These are phyloP conservation scores for Sporothrix mexicana DNA, from an alignment of 2,329 filamentous ascomycete species.

Conservation along the genomic window DNA sequence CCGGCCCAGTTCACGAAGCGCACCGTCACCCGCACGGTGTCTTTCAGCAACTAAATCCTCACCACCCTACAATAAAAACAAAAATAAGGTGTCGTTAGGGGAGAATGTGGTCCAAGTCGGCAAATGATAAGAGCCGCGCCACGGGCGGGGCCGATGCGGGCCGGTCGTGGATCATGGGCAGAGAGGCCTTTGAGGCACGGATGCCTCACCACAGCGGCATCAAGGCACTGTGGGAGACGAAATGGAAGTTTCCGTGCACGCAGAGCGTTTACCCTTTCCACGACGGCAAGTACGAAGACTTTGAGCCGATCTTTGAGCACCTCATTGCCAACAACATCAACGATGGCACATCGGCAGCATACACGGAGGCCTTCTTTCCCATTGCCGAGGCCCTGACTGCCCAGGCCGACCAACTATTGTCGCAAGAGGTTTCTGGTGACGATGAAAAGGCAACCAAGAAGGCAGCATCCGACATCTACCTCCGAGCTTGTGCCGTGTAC, in stretches of 20 bases:
- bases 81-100: not conserved
- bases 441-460: slow-evolving; percentile 45
- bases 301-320: slow-evolving; percentile 69
- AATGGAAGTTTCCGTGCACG: slow-evolving; percentile 71
- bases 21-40: slow-evolving; percentile 42
- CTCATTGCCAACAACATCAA: slow-evolving; percentile 66
- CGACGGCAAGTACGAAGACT: slow-evolving; percentile 71
- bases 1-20: slow-evolving; percentile 45
- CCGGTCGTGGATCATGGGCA: slow-evolving; percentile 52
- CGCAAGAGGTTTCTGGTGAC: slow-evolving; percentile 40
- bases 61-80: not conserved
- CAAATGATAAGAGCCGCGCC: not conserved
- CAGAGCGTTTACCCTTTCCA: slow-evolving; percentile 77
- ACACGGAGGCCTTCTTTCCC: slow-evolving; percentile 68
- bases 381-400: slow-evolving; percentile 62
- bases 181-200: slow-evolving; percentile 49
- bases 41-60: slow-evolving; percentile 32
- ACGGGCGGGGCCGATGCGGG: not conserved
- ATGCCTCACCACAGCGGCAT: slow-evolving; percentile 66
- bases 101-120: not conserved
- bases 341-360: slow-evolving; percentile 68
- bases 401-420: slow-evolving; percentile 51
- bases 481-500: slow-evolving; percentile 75
- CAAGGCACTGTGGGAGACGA: slow-evolving; percentile 72
- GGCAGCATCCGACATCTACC: slow-evolving; percentile 66